A percentile compares a stretch with the other conserved stretches of the same genome.
Evolutionary conservation across 2,329 filamentous ascomycete genomes (phyloP).

Genomic region (Bipolaris bicolor): DNA sequence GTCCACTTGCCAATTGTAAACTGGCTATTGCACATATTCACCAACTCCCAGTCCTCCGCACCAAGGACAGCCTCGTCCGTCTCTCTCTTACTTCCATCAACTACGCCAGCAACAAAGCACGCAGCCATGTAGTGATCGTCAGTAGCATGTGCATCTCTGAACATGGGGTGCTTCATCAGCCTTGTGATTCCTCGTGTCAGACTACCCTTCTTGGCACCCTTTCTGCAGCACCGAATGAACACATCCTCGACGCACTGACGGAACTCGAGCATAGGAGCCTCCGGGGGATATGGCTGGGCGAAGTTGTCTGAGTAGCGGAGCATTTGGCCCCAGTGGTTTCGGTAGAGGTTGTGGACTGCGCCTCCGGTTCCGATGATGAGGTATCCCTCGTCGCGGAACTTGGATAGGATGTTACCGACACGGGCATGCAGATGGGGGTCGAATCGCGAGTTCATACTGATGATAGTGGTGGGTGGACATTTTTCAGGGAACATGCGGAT

Average conservation of each 20-base stretch:
- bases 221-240: constrained; percentile 55
- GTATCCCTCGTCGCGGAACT: constrained; percentile 61
- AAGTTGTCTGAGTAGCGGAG: constrained; percentile 68
- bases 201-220: constrained; percentile 54
- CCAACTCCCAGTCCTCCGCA: constrained; percentile 43
- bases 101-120: constrained; percentile 65
- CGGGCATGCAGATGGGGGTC: constrained; percentile 64
- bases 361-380: constrained; percentile 67
- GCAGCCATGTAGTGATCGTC: constrained; percentile 74
- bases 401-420: constrained; percentile 63
- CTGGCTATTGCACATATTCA: constrained; percentile 46
- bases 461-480: constrained; percentile 70
- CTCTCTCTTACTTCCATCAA: constrained; percentile 29
- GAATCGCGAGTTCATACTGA: constrained; percentile 62
- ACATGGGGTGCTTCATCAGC: constrained; percentile 71
- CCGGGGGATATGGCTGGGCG: constrained; percentile 64
- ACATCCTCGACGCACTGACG: constrained; percentile 68
- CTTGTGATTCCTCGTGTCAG: constrained; percentile 63
- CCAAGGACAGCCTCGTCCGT: constrained; percentile 35
- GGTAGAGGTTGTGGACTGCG: constrained; percentile 73
- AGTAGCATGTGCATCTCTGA: constrained; percentile 70
- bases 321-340: constrained; percentile 71
- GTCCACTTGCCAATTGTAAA: constrained; percentile 40
- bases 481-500: constrained; percentile 71
- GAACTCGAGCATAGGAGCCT: constrained; percentile 67